A percentile compares a stretch with the other conserved stretches of the same genome.
phyloP scores from a whole-genome alignment of 2,329 filamentous ascomycete genomes.

The Pestalotiopsis sp. region DNA sequence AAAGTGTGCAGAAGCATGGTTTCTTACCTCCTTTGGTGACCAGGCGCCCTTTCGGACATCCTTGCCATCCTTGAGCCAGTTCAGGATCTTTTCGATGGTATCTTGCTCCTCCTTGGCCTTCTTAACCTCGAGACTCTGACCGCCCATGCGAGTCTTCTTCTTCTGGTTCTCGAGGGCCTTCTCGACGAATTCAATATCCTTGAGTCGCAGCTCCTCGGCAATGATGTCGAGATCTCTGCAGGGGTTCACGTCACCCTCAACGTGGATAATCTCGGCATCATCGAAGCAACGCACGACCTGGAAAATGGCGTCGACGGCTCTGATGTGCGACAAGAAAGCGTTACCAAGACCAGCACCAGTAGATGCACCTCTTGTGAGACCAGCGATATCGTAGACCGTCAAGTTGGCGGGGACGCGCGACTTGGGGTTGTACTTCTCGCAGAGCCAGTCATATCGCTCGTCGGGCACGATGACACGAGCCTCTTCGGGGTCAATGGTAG shows the following conservation, averaged over 20 bases:
- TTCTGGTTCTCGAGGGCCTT: constrained; percentile 89
- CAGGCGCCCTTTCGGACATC: constrained; percentile 91
- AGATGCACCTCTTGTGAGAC: constrained; percentile 91
- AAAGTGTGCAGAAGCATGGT: constrained; percentile 20
- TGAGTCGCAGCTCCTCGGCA: constrained; percentile 92
- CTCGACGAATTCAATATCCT: constrained; percentile 98
- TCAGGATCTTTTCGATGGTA: constrained; percentile 86
- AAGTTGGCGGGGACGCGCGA: constrained; percentile 95
- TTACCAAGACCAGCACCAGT: constrained; percentile 98
- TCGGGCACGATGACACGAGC: constrained; percentile 96
- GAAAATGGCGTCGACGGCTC: constrained; percentile 97
- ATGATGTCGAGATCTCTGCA: constrained; percentile 95
- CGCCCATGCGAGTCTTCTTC: constrained; percentile 94
- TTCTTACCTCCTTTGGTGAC: constrained; percentile 90
- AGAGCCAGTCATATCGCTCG: constrained; percentile 93
- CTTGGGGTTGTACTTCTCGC: constrained; percentile 96
- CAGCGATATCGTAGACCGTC: constrained; percentile 98
- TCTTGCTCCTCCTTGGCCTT: constrained; percentile 94
- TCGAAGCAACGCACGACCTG: constrained; percentile 97
- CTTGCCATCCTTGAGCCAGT: constrained; percentile 83
- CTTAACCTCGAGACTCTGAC: constrained; percentile 96
- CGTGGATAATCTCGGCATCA: constrained; percentile 98
- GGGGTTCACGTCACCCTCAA: constrained; percentile 97
- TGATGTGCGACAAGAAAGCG: constrained; percentile 97
- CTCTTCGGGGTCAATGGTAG: constrained; percentile 98